These are phyloP conservation scores for Pseudocercospora cruenta DNA, from an alignment of 2,329 filamentous ascomycete genomes.

Conservation along the genomic window DNA sequence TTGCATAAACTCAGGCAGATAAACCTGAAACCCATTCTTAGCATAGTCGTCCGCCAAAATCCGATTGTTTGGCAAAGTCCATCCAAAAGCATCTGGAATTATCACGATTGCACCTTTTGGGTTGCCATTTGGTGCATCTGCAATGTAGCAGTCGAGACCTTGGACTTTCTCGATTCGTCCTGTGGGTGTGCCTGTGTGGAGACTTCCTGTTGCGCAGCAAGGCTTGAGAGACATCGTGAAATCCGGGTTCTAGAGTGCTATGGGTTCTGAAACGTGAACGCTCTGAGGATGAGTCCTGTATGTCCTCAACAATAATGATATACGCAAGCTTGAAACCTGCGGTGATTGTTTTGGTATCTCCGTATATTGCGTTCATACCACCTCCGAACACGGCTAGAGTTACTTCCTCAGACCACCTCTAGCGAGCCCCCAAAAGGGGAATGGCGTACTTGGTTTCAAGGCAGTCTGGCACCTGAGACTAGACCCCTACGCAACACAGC, in stretches of 20 bases:
- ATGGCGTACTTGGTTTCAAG: too few relatives aligned
- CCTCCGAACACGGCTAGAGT: too few relatives aligned
- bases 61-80: constrained; percentile 41
- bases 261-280: too few relatives aligned
- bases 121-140: constrained; percentile 36
- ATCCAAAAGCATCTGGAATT: constrained; percentile 45
- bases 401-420: too few relatives aligned
- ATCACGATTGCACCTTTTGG: constrained; percentile 44
- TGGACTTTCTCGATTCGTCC: constrained; percentile 41
- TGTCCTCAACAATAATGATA: not conserved
- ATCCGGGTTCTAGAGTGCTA: too few relatives aligned
- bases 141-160: constrained; percentile 43
- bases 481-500: too few relatives aligned
- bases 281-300: too few relatives aligned
- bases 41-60: constrained; percentile 45
- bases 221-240: constrained; percentile 36
- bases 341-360: not conserved
- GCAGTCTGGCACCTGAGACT: too few relatives aligned
- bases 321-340: not conserved
- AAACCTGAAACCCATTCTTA: constrained; percentile 36
- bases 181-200: constrained; percentile 40
- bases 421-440: too few relatives aligned
- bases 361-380: too few relatives aligned
- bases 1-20: constrained; percentile 44
- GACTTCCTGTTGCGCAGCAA: constrained; percentile 44